Base-by-base conservation (phyloP, 306 rosid species). In the Casuarina glauca region DNA sequence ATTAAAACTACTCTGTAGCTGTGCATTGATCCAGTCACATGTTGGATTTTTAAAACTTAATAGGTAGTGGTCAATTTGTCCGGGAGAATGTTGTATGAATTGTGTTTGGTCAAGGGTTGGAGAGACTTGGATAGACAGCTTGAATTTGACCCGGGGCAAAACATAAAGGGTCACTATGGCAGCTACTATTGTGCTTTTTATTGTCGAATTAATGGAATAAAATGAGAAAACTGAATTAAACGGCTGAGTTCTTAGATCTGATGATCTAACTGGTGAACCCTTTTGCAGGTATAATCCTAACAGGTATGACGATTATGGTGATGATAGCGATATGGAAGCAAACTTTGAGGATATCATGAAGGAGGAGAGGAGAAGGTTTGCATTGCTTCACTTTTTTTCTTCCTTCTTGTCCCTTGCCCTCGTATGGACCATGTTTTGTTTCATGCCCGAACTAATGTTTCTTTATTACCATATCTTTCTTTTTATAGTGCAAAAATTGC, bases 301-400 rank as follows among this genome's bases (percentile, higher is more conserved):
- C 19, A 82, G 16, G 46, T 90, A 51, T 78, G 79, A 74, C 5
- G 87, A 86, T 0, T 92, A 89, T 4, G 97, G 91, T 0, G 97
- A 89, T 51, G 82, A 69, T 64, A 88, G 88, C 0, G 78, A 91
- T 68, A 95, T 93, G 99, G 99, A 95, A 77, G 99, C 92, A 32
- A 88, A 85, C 80, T 95, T 83, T 46, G 91, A 91, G 0, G 96
- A 92, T 67, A 95, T 95, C 42, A 26, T 79, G 93, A 74, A 2
- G 84, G 99, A 95, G 80, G 99, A 95, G 86, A 74, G 11, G 44
- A 83, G 82, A 75, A 95, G 97, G 98, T 95, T 74, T 17, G 78
- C 76, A 36, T 64, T 77, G 69, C 53, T 16, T 72, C 32, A n/a
- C 20, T 68, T 69, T 43, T 39, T 35, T 4, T 11, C 39, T n/a